Conservation (phyloP, 2,329 filamentous ascomycete species). For the Aspergillus aculeatus region DNA sequence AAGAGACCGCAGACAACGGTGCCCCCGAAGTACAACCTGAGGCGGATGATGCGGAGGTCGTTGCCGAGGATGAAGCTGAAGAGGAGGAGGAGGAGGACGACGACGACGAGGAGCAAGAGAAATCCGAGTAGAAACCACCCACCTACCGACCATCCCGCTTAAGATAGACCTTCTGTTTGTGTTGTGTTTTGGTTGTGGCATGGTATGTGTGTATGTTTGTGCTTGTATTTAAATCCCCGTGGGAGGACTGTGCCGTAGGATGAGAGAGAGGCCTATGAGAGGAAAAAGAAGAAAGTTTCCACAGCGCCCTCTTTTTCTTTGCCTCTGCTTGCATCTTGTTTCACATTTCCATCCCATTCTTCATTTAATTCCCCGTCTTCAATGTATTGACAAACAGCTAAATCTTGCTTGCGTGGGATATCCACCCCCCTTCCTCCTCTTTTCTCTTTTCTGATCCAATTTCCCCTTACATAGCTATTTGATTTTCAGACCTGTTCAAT, state of each 20-base stretch:
- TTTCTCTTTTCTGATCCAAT: background rate
- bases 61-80: background rate
- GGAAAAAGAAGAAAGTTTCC: no score
- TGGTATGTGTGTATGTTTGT: slow-evolving; percentile 4
- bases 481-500: background rate
- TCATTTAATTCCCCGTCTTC: background rate
- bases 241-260: background rate
- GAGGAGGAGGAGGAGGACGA: background rate
- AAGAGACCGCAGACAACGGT: slow-evolving; percentile 34
- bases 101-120: background rate
- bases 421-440: background rate
- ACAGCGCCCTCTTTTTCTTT: slow-evolving; percentile 5
- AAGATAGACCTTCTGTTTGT: slow-evolving; percentile 12
- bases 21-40: slow-evolving; percentile 31
- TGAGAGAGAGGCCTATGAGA: no score
- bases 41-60: slow-evolving; percentile 19
- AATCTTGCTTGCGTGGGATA: background rate
- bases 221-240: background rate
- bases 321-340: slow-evolving; percentile 16
- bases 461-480: slow-evolving; percentile 3
- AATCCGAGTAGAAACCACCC: background rate
- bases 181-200: slow-evolving; percentile 19
- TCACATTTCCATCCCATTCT: background rate
- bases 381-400: background rate
- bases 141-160: background rate